Percentiles rank a stretch among this genome's conserved stretches.
Evolutionary conservation across 2,329 filamentous ascomycete species (phyloP).

Genomic region (Paecilomyces niveus): DNA sequence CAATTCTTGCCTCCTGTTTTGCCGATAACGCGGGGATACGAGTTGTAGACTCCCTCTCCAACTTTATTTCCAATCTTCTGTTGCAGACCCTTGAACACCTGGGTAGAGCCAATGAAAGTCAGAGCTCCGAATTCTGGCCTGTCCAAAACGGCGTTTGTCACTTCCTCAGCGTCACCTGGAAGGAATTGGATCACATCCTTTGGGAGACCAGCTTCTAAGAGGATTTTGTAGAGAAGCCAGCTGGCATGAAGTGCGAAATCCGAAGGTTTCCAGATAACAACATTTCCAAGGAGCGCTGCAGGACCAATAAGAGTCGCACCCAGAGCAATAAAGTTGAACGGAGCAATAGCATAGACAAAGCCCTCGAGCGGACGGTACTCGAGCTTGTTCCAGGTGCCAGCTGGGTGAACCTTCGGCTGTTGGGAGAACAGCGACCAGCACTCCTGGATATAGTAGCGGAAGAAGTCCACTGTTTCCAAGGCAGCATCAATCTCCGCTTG

Average conservation of each 20-base stretch:
- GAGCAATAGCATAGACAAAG: conserved; percentile 89
- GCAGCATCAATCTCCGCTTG: conserved; percentile 93
- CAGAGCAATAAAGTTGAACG: conserved; percentile 97
- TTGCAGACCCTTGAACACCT: conserved; percentile 82
- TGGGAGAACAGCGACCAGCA: neutral
- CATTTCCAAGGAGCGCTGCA: conserved; percentile 85
- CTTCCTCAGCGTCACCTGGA: conserved; percentile 75
- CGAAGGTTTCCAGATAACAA: conserved; percentile 95
- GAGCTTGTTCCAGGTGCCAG: conserved; percentile 90
- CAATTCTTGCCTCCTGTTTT: conserved; percentile 93
- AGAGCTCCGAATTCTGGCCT: conserved; percentile 77
- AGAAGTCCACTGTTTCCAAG: conserved; percentile 82
- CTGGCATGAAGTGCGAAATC: conserved; percentile 83
- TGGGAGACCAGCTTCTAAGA: conserved; percentile 84
- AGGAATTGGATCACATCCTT: conserved; percentile 89
- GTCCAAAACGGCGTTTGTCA: conserved; percentile 69
- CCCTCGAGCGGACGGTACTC: conserved; percentile 88
- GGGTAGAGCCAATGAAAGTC: conserved; percentile 86
- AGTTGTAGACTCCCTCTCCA: conserved; percentile 65
- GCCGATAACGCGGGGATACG: conserved; percentile 75
- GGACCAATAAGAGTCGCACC: conserved; percentile 77
- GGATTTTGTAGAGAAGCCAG: conserved; percentile 83
- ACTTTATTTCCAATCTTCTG: conserved; percentile 73
- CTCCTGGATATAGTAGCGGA: conserved; percentile 41
- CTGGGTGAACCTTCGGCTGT: conserved; percentile 12